Evolutionary conservation across 768 basidiomycete genomes (phyloP).

Genomic region (Termitomyces sp.): DNA sequence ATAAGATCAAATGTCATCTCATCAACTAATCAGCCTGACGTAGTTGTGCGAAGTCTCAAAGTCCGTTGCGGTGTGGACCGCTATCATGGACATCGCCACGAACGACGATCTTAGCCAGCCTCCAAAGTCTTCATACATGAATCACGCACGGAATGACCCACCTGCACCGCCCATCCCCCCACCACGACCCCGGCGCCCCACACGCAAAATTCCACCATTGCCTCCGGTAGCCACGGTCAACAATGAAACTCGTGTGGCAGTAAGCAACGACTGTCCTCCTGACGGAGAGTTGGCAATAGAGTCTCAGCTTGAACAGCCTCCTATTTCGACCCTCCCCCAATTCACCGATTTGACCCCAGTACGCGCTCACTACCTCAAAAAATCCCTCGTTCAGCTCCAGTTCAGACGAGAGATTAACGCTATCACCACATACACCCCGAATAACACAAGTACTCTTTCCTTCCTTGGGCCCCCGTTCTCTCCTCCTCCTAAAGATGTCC

Average conservation of each 20-base stretch:
- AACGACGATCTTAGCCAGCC: neutral
- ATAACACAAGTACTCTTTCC: constrained; percentile 64
- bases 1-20: constrained; percentile 6
- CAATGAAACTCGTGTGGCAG: constrained; percentile 2
- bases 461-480: constrained; percentile 87
- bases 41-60: constrained; percentile 1
- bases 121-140: neutral
- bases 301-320: neutral
- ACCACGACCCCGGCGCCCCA: constrained; percentile 13
- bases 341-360: constrained; percentile 63
- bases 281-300: neutral
- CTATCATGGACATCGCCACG: constrained; percentile 4
- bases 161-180: neutral
- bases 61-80: neutral
- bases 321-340: neutral
- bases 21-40: constrained; percentile 11
- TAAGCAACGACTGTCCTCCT: neutral
- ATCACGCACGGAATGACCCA: neutral
- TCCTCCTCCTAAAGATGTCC: constrained; percentile 54
- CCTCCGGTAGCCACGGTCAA: constrained; percentile 3
- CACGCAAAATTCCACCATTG: constrained; percentile 11
- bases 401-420: constrained; percentile 72
- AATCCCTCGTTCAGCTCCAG: constrained; percentile 85
- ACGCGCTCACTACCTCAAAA: constrained; percentile 97
- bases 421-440: constrained; percentile 45